Evolutionary conservation across 345 rosid genomes (phyloP), one percentile per base, ranked within the genome.

Genomic region (Kandelia obovata): DNA sequence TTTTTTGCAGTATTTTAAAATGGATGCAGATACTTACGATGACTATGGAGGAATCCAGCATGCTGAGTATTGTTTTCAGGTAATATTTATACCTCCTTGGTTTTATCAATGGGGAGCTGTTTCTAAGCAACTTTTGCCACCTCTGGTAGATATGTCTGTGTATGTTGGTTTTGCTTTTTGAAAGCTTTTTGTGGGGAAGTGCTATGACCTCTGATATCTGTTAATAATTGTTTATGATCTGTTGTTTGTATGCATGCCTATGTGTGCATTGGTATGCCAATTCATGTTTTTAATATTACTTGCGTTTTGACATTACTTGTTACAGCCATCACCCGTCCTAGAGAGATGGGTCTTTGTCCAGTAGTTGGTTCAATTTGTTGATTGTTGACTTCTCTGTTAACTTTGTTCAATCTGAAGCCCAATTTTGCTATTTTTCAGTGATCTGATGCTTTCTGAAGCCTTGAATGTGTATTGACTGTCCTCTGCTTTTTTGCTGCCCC

Each of bases 21-120:
- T 73, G 77, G 72, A 73, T 31, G 53, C 77, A 37, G 67, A 67
- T 19, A 73, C 67, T 53, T 73, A 61, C 62, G 67, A 73, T 21
- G 39, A 43, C 56, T 73, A 73, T 73, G 77, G 77, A 56, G 77
- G 77, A 67, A 55, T 73, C 27, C 35, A 73, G 43, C 77, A 73
- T 73, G 72, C 66, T 1, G 77, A 73, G 60, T 73, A 73, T 56
- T 73, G 77, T 69, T 67, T 61, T 59, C 52, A 64, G 77, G 77
- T 68, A 64, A 53, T 59, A 31, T 37, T 43, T 43, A 28, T 52
- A 35, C 52, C 73, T 61, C 30, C 53, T 25, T 58, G 46, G 20
- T 35, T 62, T 75, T 52, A 23, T 34, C 35, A 37, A 64, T 59
- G 39, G 15, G 27, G 25, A 58, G 32, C 23, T 65, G 20, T 60